These are phyloP conservation scores for Piromyces sp. DNA, from an alignment of 192 early-diverging fungal genomes.

Conservation along the genomic window DNA sequence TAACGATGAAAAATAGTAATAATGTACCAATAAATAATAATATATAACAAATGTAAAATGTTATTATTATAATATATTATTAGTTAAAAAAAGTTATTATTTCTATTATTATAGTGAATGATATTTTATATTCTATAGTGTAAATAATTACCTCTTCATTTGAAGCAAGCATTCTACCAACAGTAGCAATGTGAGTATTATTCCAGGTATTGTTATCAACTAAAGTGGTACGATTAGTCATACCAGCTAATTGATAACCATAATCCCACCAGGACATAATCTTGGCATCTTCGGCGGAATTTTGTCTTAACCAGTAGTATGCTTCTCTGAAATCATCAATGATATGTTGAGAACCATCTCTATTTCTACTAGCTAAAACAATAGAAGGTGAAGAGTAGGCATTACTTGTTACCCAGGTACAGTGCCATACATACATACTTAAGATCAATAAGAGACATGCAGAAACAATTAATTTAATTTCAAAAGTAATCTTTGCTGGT, in stretches of 20 bases:
- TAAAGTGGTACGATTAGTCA: constrained; percentile 88
- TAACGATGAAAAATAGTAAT: too few species aligned
- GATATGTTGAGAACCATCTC: constrained; percentile 83
- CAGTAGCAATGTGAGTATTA: constrained; percentile 99
- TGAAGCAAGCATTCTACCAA: constrained; percentile 83
- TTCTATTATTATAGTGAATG: too few species aligned
- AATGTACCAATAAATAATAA: too few species aligned
- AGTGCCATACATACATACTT: constrained; percentile 82
- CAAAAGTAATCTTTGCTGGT: background rate
- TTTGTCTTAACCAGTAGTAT: constrained; percentile 98
- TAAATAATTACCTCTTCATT: constrained; percentile 56
- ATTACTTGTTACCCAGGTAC: constrained; percentile 94
- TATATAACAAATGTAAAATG: too few species aligned
- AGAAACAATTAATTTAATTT: constrained; percentile 29
- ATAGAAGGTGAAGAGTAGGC: constrained; percentile 99
- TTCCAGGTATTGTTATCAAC: constrained; percentile 99
- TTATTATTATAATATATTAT: too few species aligned
- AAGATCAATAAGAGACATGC: constrained; percentile 53
- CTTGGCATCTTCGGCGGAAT: constrained; percentile 80
- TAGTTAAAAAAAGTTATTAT: too few species aligned
- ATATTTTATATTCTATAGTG: too few species aligned
- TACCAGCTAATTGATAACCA: constrained; percentile 98
- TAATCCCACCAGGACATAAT: constrained; percentile 99
- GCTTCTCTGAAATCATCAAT: constrained; percentile 99
- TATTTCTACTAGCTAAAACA: constrained; percentile 69